These are phyloP conservation scores for Penicillium concentricum DNA, from an alignment of 2,329 filamentous ascomycete species.

Conservation along the genomic window DNA sequence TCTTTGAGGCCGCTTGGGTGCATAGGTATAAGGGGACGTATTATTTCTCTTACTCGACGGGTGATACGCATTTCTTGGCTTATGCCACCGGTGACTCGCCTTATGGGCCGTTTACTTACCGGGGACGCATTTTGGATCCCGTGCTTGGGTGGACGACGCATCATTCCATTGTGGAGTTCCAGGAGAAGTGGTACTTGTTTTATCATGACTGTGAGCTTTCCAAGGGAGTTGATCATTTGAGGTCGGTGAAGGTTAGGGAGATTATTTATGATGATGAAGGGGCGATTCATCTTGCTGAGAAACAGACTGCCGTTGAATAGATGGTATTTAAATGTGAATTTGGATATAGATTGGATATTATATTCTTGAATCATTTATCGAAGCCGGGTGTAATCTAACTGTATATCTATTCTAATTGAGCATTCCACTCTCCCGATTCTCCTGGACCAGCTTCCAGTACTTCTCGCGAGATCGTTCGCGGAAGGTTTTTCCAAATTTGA, in stretches of 20 bases:
- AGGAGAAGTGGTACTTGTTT: conserved; percentile 71
- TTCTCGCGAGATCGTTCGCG: conserved; percentile 34
- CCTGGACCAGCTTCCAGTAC: conserved; percentile 39
- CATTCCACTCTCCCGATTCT: conserved; percentile 37
- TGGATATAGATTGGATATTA: background rate
- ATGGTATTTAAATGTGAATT: background rate
- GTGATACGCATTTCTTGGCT: conserved; percentile 71
- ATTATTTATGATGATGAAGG: conserved; percentile 69
- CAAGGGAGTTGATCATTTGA: conserved; percentile 66
- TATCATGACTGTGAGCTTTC: conserved; percentile 72
- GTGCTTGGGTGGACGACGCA: conserved; percentile 81
- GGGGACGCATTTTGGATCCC: conserved; percentile 69
- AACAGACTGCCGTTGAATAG: background rate
- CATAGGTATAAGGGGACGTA: conserved; percentile 69
- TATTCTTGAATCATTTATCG: background rate
- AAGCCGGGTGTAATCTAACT: background rate
- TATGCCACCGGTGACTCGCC: conserved; percentile 67
- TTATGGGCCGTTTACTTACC: conserved; percentile 70
- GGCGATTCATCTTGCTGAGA: conserved; percentile 50
- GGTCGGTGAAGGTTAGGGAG: conserved; percentile 73
- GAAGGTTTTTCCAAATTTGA: conserved; percentile 40
- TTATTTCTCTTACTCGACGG: conserved; percentile 76
- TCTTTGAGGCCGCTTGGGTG: conserved; percentile 81
- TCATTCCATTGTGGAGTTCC: conserved; percentile 73
- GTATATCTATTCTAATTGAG: conserved; percentile 20